phyloP scores from a whole-genome alignment of 2,329 filamentous ascomycete species.

The Stagonosporopsis chrysanthemi region DNA sequence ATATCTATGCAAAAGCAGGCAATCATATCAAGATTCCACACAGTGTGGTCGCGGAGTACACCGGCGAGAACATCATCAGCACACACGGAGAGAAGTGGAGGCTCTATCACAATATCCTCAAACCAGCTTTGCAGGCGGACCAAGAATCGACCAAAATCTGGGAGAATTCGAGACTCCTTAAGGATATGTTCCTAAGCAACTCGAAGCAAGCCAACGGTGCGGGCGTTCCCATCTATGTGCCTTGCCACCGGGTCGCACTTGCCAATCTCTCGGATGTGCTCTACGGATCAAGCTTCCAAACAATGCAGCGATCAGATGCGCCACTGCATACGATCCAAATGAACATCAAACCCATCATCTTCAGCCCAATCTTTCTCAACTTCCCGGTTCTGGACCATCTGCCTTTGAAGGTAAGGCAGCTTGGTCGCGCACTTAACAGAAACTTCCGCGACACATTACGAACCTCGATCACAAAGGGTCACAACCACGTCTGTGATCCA shows the following conservation, averaged over 20 bases:
- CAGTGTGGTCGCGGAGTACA: constrained; percentile 39
- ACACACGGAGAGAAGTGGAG: constrained; percentile 43
- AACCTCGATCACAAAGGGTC: constrained; percentile 31
- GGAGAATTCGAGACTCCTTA: constrained; percentile 35
- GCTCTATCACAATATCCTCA: constrained; percentile 39
- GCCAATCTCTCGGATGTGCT: constrained; percentile 48
- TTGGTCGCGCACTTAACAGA: constrained; percentile 29
- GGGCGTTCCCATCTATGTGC: constrained; percentile 40
- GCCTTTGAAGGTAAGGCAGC: constrained; percentile 28
- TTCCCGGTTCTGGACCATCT: constrained; percentile 37
- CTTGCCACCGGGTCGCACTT: constrained; percentile 49
- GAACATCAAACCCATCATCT: constrained; percentile 39
- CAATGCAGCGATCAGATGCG: constrained; percentile 29
- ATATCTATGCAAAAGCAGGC: constrained; percentile 41
- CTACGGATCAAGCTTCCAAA: constrained; percentile 39
- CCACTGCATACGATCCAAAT: constrained; percentile 33
- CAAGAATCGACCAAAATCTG: constrained; percentile 33
- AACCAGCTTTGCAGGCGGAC: constrained; percentile 42
- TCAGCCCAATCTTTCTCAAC: constrained; percentile 38
- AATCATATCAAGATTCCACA: constrained; percentile 46
- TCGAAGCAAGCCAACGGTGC: constrained; percentile 29
- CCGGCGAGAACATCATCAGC: constrained; percentile 47
- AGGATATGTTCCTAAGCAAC: constrained; percentile 38
- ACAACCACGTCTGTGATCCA: constrained; percentile 35
- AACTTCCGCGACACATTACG: constrained; percentile 32